Evolutionary conservation across 768 basidiomycete species (phyloP), one percentile per base, ranked within the genome.

Genomic region (Suillus discolor): DNA sequence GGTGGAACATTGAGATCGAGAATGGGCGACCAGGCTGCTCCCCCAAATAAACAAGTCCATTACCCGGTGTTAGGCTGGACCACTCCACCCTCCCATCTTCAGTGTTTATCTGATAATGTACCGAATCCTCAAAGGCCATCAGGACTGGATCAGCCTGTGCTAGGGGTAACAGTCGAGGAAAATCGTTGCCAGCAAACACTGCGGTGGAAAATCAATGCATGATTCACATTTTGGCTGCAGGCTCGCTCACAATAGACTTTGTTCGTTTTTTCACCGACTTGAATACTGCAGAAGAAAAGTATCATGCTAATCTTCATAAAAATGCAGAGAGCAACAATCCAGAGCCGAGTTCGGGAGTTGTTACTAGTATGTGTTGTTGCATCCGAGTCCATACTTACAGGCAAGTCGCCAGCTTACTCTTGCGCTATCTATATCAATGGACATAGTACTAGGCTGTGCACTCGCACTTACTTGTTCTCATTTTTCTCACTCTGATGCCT

Each of bases 1-100:
- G 75, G 70, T 83, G 81, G 45, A 83, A 74, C 70, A 82, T 77
- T 39, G 74, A 63, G 38, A 81, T 66, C 11, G 77, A 76, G 66
- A 76, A 80, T 2, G 80, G 75, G 45, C 57, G 57, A 28, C 65
- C 47, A 23, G 12, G 68, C 5, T 72, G 34, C 9, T 62, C 60
- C 0, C 76, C 75, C 18, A 78, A 67, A 47, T 76, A 68, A 36
- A 77, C 55, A 31, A 73, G 61, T 34, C 75, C 74, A 25, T 70
- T 57, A 16, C 67, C 66, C 16, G 74, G 72, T 6, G 70, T 68
- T 61, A 76, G 71, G 18, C 71, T 63, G 7, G 66, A 64, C 75
- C 75, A 75, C 49, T 75, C 51, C 28, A 28, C 51, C 51, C 51
- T 53, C 51, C 51, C 51, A 31, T 53, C 51, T 53, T 53, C 51